These are phyloP conservation scores for Ogataea methylovora DNA, from an alignment of 805 yeast species.

Conservation along the genomic window DNA sequence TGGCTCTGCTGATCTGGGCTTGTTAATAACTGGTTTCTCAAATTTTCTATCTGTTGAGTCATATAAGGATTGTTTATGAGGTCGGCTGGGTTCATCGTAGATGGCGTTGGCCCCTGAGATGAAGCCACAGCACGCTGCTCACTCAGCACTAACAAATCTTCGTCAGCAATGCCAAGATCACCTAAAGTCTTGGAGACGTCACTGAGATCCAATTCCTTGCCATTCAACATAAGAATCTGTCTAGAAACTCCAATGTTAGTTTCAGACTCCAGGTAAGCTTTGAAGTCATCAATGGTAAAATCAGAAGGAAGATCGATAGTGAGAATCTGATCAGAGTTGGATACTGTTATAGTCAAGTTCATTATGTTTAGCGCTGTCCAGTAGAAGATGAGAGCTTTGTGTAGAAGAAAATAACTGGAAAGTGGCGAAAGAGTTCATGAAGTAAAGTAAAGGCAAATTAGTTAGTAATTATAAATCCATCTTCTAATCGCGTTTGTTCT, in stretches of 20 bases:
- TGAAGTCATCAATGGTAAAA: conserved; percentile 57
- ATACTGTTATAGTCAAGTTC: conserved; percentile 47
- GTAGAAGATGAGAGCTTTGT: too few species aligned
- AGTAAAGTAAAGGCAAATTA: too few species aligned
- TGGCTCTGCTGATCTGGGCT: conserved; percentile 26
- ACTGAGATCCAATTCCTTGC: conserved; percentile 26
- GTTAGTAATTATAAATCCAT: too few species aligned
- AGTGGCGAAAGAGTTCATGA: too few species aligned
- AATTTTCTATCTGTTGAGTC: conserved; percentile 33
- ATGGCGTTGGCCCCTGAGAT: conserved; percentile 25
- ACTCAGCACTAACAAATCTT: conserved; percentile 48
- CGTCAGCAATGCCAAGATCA: conserved; percentile 42
- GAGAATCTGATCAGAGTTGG: conserved; percentile 39
- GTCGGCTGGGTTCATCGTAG: conserved; percentile 15
- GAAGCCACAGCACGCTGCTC: conserved; percentile 16
- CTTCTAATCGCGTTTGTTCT: too few species aligned
- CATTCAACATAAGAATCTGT: conserved; percentile 45
- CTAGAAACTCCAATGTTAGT: conserved; percentile 39
- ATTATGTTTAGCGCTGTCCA: conserved; percentile 26
- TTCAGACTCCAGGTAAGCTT: conserved; percentile 68
- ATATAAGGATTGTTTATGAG: conserved; percentile 10
- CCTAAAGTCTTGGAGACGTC: conserved; percentile 31
- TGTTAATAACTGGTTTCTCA: conserved; percentile 40
- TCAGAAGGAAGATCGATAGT: conserved; percentile 60
- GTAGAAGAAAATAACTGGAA: too few species aligned